Conservation (phyloP, 345 rosid genomes). For the Clausena lansium region DNA sequence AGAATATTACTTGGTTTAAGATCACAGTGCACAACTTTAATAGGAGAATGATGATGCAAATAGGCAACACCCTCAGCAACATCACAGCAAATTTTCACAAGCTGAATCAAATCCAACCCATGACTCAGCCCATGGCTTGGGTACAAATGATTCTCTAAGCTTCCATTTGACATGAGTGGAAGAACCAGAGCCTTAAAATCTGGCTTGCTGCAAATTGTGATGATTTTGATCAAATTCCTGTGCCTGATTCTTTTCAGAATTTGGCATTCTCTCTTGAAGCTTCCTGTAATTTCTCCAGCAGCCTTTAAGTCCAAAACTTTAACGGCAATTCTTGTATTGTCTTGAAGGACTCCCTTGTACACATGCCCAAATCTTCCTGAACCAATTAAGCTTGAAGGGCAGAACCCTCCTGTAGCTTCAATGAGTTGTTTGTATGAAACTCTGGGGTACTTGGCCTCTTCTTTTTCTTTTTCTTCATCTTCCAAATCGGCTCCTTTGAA, state of each 20-base stretch:
- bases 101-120: constrained; percentile 56
- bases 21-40: constrained; percentile 90
- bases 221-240: constrained; percentile 79
- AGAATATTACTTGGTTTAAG: constrained; percentile 94
- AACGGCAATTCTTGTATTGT: constrained; percentile 74
- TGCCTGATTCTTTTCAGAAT: constrained; percentile 75
- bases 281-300: constrained; percentile 45
- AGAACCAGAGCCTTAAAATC: constrained; percentile 86
- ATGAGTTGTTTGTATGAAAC: constrained; percentile 66
- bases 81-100: constrained; percentile 70
- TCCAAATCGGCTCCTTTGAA: constrained; percentile 37
- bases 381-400: constrained; percentile 66
- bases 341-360: constrained; percentile 73
- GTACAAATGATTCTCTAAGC: constrained; percentile 75
- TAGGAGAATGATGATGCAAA: constrained; percentile 80
- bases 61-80: constrained; percentile 90
- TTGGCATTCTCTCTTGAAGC: constrained; percentile 84
- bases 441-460: constrained; percentile 55
- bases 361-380: constrained; percentile 85
- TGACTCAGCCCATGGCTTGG: constrained; percentile 38
- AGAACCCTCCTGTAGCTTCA: constrained; percentile 80
- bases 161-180: constrained; percentile 85
- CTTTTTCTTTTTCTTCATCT: constrained; percentile 50
- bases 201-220: constrained; percentile 81
- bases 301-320: constrained; percentile 66